Percentiles rank a stretch among this genome's conserved stretches.
These are phyloP conservation scores for Nidularia sp. DNA, from an alignment of 768 basidiomycete species.

Conservation along the genomic window DNA sequence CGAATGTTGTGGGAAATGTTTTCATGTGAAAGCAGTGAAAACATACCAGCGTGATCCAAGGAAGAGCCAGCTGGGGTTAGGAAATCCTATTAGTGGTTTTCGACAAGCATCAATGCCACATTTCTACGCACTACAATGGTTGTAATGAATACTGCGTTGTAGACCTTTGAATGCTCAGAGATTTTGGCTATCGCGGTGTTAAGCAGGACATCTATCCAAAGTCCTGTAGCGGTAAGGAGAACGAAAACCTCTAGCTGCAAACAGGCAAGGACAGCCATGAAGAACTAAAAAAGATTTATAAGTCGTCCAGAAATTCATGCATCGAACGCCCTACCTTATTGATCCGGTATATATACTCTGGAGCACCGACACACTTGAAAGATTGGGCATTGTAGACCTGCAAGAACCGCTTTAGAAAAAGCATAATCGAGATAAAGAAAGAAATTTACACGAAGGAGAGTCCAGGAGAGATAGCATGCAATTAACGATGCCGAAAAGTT, in stretches of 20 bases:
- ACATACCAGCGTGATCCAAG: constrained; percentile 49
- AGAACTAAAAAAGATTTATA: constrained; percentile 28
- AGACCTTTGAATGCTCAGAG: constrained; percentile 33
- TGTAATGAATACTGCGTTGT: constrained; percentile 39
- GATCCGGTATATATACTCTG: constrained; percentile 41
- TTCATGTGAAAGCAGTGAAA: not conserved
- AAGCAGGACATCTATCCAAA: constrained; percentile 54
- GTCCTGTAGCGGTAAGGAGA: constrained; percentile 41
- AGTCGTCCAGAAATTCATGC: not conserved
- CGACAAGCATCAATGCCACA: not conserved
- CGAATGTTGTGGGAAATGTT: not conserved
- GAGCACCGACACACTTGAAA: constrained; percentile 51
- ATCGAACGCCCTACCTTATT: constrained; percentile 33
- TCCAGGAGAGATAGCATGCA: constrained; percentile 38
- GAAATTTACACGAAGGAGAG: constrained; percentile 33
- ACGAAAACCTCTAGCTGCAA: constrained; percentile 54
- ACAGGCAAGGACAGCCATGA: constrained; percentile 49
- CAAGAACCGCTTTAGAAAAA: constrained; percentile 1
- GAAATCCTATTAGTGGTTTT: not conserved
- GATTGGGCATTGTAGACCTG: constrained; percentile 43
- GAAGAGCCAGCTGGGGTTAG: constrained; percentile 37
- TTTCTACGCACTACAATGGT: constrained; percentile 36
- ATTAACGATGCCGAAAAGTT: constrained; percentile 38
- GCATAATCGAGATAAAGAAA: not conserved
- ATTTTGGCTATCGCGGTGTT: constrained; percentile 40